Conservation (phyloP, 805 yeast species). For the Candida mattraensis region DNA sequence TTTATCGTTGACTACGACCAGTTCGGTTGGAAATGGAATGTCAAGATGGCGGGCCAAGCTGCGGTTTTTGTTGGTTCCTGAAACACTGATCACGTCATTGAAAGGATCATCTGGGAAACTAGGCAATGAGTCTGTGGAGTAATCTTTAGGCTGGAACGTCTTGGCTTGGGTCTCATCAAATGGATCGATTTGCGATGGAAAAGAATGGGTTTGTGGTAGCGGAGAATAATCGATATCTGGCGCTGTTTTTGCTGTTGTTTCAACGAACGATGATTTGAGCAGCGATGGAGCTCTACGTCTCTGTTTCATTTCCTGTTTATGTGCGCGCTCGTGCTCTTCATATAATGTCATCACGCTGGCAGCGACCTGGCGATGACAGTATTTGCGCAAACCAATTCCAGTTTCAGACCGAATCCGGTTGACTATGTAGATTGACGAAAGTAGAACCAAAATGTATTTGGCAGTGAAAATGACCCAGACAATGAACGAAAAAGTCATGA, state of each 20-base stretch:
- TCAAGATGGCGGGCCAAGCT: conserved; percentile 3
- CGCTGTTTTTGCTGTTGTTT: not conserved
- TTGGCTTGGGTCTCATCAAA: conserved; percentile 1
- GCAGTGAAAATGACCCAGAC: conserved; percentile 67
- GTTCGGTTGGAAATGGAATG: conserved; percentile 8
- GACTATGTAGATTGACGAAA: conserved; percentile 25
- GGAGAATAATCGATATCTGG: not conserved
- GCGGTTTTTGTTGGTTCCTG: conserved; percentile 4
- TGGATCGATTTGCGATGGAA: conserved; percentile 1
- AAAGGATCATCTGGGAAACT: conserved; percentile 10
- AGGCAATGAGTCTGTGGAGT: conserved; percentile 2
- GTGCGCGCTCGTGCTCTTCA: conserved; percentile 23
- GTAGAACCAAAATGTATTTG: conserved; percentile 23
- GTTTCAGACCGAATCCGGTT: conserved; percentile 7
- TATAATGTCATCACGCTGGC: conserved; percentile 28
- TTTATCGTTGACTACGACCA: too few relatives aligned
- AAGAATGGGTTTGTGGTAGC: not conserved
- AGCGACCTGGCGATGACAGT: conserved; percentile 30
- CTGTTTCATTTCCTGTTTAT: conserved; percentile 10
- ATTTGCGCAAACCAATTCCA: conserved; percentile 17
- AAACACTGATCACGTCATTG: conserved; percentile 7
- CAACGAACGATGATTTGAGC: conserved; percentile 2
- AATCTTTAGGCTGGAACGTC: not conserved
- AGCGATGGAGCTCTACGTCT: conserved; percentile 24
- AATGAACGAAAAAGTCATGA: conserved; percentile 72